Evolutionary conservation across 257 asterid genomes (phyloP), one percentile per base, ranked within the genome.

Genomic region (Capsicum chinense): DNA sequence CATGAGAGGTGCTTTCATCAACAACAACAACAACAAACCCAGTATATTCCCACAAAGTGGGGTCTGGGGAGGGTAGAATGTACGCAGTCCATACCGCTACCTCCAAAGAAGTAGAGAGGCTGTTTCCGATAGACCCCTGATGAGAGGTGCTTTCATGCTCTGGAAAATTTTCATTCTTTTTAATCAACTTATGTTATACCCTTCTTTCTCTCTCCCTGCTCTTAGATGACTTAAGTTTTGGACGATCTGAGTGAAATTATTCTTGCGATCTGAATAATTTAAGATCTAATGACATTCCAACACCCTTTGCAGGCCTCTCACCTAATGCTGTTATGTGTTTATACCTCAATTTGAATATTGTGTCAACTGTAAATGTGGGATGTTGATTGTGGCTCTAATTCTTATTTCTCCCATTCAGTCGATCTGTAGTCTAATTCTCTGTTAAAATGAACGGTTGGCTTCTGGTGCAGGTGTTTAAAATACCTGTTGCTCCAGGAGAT

Each of bases 401-500:
- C 21, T 14, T 7, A 21, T 39, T n/a, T 71, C 21, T 62, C 68
- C 19, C 63, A 12, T 14, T 6, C 54, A 79, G 33, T 52, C 0
- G 8, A 12, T 78, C 50, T 14, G 64, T 26, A 26, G 3, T 47
- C 7, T 50, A 12, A 10, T 68, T 68, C 79, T 50, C 8, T 56
- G 52, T 13, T 35, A 47, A 66, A 62, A 21, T 79, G 78, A 68
- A 79, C 54, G 84, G 66, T 82, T 52, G 73, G 10, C 56, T 56
- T 79, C 83, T 85, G 90, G 83, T 89, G 86, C 92, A 97, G 99
- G 96, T 92, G 73, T 94, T 93, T 83, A 92, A 93, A 14, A 88
- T 97, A 37, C 88, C 95, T 21, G 97, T 97, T 84, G 99, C 97
- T 85, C 95, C 96, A 3, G 99, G 98, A 82, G 99, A 95, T 88